Base-by-base conservation (phyloP, 1,284 basidiomycete genomes). In the Pseudozyma tsukubaensis region DNA sequence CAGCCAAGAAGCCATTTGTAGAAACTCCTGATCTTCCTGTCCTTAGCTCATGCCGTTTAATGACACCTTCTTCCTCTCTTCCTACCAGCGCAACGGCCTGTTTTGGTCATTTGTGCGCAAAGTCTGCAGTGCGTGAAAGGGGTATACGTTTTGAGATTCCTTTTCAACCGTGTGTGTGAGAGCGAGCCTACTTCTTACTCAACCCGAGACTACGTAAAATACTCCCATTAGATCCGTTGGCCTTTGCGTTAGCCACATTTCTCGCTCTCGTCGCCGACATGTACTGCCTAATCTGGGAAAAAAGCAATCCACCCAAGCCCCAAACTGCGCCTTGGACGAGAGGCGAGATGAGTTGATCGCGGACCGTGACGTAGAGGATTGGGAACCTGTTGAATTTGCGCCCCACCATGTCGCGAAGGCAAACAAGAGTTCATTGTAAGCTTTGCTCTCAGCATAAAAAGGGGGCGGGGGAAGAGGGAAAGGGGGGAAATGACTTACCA, bases 331-430 rank as follows among this genome's bases (percentile, higher is more conserved):
- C 80, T 37, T 81, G 80, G 6, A 81, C 40, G 12, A 81, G 45
- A 1, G 80, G 80, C 18, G 78, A 80, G 21, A 81, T 51, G 21
- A 81, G 32, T 60, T 81, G 80, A 53, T 81, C 80, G 8, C 80
- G 62, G 0, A 81, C 44, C 14, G 80, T 81, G n/a, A 81, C 62
- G 50, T 74, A 79, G 0, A 81, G 51, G 12, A 81, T 69, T 9
- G 80, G 74, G 8, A 66, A 61, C 79, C 79, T 81, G 67, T 14
- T 10, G 19, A 9, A 6, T 29, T 29, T 29, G 24, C 24, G 24
- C 24, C 24, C 24, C 24, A 29, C 24, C 24, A 29, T 29, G 24
- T 29, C 37, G 8, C 35, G 39, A 9, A 36, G 7, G 34, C 16
- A 8, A 34, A 43, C 21, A 24, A 16, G 18, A 44, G 19, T 8